These are phyloP conservation scores for Kluyveromyces dobzhanskii DNA, from an alignment of 805 yeast genomes.

Conservation along the genomic window DNA sequence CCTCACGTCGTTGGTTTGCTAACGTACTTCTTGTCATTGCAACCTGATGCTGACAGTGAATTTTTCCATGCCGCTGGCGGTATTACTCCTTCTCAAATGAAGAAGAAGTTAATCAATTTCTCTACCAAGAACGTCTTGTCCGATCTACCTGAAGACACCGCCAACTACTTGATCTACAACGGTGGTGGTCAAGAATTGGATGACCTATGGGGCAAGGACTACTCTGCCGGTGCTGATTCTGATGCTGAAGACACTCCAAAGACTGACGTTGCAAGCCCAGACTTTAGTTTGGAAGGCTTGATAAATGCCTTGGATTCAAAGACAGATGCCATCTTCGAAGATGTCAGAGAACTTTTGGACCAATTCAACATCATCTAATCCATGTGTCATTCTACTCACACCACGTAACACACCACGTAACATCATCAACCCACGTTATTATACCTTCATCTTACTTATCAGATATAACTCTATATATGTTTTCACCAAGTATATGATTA, in stretches of 20 bases:
- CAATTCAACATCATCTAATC: constrained; percentile 17
- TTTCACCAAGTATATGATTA: no score
- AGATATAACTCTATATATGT: no score
- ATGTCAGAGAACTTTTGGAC: constrained; percentile 21
- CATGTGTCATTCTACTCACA: background rate
- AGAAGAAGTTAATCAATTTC: constrained; percentile 63
- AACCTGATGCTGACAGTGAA: constrained; percentile 64
- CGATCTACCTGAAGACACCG: constrained; percentile 66
- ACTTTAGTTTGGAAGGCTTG: constrained; percentile 7
- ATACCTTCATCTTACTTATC: no score
- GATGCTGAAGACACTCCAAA: no score
- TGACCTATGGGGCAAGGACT: constrained; percentile 46
- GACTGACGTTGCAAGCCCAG: background rate
- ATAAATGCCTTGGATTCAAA: constrained; percentile 16
- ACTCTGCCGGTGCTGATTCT: background rate
- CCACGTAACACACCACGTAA: no score
- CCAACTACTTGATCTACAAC: constrained; percentile 68
- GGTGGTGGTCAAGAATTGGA: constrained; percentile 72
- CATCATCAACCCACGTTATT: no score
- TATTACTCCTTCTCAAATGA: constrained; percentile 65
- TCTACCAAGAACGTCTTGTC: constrained; percentile 52
- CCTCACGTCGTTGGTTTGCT: constrained; percentile 93
- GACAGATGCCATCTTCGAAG: constrained; percentile 21
- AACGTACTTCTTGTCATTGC: constrained; percentile 80
- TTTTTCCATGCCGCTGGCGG: constrained; percentile 45